Conservation (phyloP, 345 rosid species). For the Diplotaxis tenuifolia region DNA sequence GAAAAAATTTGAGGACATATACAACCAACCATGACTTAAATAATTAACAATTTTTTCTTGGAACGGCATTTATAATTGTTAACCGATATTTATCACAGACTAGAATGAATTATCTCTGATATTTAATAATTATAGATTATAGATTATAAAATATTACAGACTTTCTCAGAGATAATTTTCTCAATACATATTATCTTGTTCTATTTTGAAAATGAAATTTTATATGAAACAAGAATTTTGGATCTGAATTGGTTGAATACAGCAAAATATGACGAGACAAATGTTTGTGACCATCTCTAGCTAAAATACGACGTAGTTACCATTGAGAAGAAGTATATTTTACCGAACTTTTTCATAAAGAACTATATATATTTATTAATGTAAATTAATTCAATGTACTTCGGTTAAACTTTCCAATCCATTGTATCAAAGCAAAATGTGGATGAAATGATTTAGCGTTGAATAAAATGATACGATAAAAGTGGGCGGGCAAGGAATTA, state of each 20-base stretch:
- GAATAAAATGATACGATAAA: conserved; percentile 1
- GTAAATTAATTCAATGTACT: neutral
- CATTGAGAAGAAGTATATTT: neutral
- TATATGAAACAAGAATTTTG: neutral
- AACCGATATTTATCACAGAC: neutral
- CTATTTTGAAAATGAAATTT: neutral
- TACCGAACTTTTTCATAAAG: conserved; percentile 1
- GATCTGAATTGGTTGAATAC: neutral
- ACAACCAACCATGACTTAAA: conserved; percentile 1
- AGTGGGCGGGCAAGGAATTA: neutral
- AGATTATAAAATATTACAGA: neutral
- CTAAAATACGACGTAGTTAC: neutral
- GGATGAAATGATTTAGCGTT: neutral
- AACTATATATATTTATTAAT: neutral
- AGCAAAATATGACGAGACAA: neutral
- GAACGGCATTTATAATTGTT: neutral
- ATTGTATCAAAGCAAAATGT: conserved; percentile 14
- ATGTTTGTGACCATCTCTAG: neutral
- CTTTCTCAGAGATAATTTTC: neutral
- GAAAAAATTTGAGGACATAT: neutral
- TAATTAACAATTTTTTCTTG: neutral
- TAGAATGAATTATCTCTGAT: neutral
- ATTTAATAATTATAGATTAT: neutral
- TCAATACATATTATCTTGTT: neutral
- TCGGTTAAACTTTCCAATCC: neutral